Evolutionary conservation across 192 early-diverging fungal species (phyloP), one percentile per base, ranked within the genome.

Genomic region (Diversispora epigaea): DNA sequence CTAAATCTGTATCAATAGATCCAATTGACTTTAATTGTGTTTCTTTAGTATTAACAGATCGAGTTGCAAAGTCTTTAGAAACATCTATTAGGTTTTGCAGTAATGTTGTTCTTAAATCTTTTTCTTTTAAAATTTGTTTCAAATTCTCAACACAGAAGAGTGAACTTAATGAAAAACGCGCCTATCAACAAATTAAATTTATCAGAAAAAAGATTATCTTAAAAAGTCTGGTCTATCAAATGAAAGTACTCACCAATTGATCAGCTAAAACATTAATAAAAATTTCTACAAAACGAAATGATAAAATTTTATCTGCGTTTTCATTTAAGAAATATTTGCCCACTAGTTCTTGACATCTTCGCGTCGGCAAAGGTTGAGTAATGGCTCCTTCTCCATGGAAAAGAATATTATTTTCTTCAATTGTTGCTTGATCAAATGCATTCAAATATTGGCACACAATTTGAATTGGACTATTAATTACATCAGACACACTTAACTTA

Each of bases 221-320:
- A n/a, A n/a, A 32, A 32, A 1, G 25, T 32, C 25, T 32, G n/a
- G n/a, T n/a, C n/a, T n/a, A n/a, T 32, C 2, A 32, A 32, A 32
- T 32, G 25, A 32, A 32, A 32, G 25, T 32, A 25, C 75, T n/a
- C 15, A 76, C 22, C 52, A 76, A 76, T 55, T 76, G 75, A 58
- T 76, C 65, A 55, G 75, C 75, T 15, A 76, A 49, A 25, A 76
- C 75, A 19, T 55, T 66, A 68, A 76, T 47, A 43, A 76, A 76
- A 40, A 76, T 76, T 32, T 76, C 64, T 2, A 76, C 21, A 68
- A 76, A 76, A 11, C 75, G 21, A 68, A 44, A 68, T 41, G 75
- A 76, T 7, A 17, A 66, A n/a, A 76, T 76, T 19, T 56, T 40
- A 39, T 56, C 55, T 11, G 4, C 8, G 4, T 71, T 57, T 6